Evolutionary conservation across 2,329 filamentous ascomycete genomes (phyloP).

Genomic region (Aureobasidium namibiae): DNA sequence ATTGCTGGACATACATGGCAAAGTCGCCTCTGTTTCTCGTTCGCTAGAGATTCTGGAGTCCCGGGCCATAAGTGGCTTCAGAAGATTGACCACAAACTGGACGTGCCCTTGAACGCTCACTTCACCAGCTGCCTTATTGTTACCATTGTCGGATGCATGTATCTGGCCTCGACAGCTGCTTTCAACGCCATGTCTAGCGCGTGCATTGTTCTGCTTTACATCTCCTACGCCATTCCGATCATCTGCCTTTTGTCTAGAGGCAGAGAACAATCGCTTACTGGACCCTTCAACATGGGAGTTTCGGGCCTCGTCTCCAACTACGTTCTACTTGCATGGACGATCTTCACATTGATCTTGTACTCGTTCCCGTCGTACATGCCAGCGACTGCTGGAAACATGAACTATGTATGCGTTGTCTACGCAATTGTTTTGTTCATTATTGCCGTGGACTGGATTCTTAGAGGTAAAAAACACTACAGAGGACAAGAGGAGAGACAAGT

Average conservation of each 20-base stretch:
- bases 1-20: constrained; percentile 54
- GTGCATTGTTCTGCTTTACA: constrained; percentile 51
- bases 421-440: constrained; percentile 31
- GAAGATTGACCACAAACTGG: constrained; percentile 32
- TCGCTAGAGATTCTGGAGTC: constrained; percentile 43
- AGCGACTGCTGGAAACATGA: constrained; percentile 13
- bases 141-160: constrained; percentile 38
- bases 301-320: constrained; percentile 36
- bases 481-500: constrained; percentile 1
- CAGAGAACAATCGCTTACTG: constrained; percentile 36
- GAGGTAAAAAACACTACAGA: constrained; percentile 28
- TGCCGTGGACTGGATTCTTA: constrained; percentile 29
- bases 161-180: constrained; percentile 33
- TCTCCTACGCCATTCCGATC: constrained; percentile 40
- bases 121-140: constrained; percentile 37
- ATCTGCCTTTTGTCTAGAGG: constrained; percentile 38
- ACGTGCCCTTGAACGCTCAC: constrained; percentile 40
- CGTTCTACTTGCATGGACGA: constrained; percentile 39
- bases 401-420: constrained; percentile 33
- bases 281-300: constrained; percentile 42
- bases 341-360: constrained; percentile 41
- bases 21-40: constrained; percentile 44
- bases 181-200: constrained; percentile 39
- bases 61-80: constrained; percentile 36
- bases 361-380: constrained; percentile 13